Percentiles rank a stretch among this genome's conserved stretches.
Conservation (phyloP, 139 green algal species). For the Chlamydomonas asymmetrica region DNA sequence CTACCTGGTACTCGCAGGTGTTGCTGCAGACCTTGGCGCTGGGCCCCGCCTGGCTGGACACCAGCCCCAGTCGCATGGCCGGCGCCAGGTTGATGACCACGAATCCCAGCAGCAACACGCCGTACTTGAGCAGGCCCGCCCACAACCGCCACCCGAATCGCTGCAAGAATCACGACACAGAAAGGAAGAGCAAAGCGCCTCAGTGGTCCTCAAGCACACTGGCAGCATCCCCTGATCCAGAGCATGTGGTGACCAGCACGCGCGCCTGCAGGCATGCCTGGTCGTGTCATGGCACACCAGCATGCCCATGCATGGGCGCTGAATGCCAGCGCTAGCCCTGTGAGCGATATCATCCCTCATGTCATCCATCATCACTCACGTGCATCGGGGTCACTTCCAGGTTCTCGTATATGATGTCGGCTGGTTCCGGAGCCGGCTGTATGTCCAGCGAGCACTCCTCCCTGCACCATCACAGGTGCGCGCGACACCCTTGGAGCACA, state of each 20-base stretch:
- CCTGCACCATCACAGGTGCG: too few species aligned
- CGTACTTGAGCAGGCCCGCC: slow-evolving; percentile 25
- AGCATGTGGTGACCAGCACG: background rate
- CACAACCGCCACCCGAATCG: background rate
- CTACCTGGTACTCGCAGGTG: slow-evolving; percentile 10
- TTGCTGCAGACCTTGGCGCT: background rate
- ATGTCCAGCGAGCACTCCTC: slow-evolving; percentile 13
- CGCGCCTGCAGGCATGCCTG: background rate
- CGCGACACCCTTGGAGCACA: too few species aligned
- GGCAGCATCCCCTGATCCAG: background rate
- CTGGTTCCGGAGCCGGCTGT: slow-evolving; percentile 27
- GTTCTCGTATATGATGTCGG: slow-evolving; percentile 52
- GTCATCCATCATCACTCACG: too few species aligned
- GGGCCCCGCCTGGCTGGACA: background rate
- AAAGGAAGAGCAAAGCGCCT: too few species aligned
- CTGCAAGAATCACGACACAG: too few species aligned
- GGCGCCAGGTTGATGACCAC: slow-evolving; percentile 41
- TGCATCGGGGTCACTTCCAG: slow-evolving; percentile 36
- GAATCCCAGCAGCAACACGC: slow-evolving; percentile 45
- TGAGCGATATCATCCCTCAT: too few species aligned
- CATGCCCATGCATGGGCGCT: too few species aligned
- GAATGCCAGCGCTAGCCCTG: too few species aligned
- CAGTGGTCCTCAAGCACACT: too few species aligned
- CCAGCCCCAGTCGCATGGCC: slow-evolving; percentile 25
- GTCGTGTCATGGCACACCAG: too few species aligned